Evolutionary conservation across 495 filamentous ascomycete genomes (phyloP).

Genomic region (Aspergillus egyptiacus): DNA sequence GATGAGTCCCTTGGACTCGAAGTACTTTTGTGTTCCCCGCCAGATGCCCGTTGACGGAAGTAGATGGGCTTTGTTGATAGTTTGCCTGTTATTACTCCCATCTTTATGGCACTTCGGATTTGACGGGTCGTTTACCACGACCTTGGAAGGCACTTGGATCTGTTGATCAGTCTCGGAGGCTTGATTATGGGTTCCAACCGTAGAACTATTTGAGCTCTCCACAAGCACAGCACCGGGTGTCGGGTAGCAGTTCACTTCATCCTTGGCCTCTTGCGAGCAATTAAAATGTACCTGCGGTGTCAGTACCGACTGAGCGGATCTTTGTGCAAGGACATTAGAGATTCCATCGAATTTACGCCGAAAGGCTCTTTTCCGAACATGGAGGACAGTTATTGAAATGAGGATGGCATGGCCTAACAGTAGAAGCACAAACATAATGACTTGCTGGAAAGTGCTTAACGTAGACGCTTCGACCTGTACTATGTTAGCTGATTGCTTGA

Average conservation of each 20-base stretch:
- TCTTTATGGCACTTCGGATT: conserved; percentile 38
- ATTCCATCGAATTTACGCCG: conserved; percentile 59
- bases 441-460: conserved; percentile 75
- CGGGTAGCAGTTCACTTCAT: not conserved
- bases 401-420: conserved; percentile 60
- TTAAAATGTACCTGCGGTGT: not conserved
- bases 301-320: conserved; percentile 10
- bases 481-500: not conserved
- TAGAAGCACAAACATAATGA: conserved; percentile 65
- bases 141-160: conserved; percentile 9
- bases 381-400: conserved; percentile 37
- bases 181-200: conserved; percentile 12
- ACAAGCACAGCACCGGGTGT: not conserved
- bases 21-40: conserved; percentile 33
- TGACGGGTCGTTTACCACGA: not conserved
- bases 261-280: not conserved
- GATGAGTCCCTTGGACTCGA: conserved; percentile 42
- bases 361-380: conserved; percentile 64
- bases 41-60: conserved; percentile 24
- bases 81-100: conserved; percentile 19
- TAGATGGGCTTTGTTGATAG: conserved; percentile 15
- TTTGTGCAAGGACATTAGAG: conserved; percentile 37
- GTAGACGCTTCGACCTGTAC: conserved; percentile 54
- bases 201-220: not conserved
- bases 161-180: conserved; percentile 20